A percentile compares a stretch with the other conserved stretches of the same genome.
Evolutionary conservation across 129 eudicot genomes (phyloP).

Genomic region (Artemisia annua): DNA sequence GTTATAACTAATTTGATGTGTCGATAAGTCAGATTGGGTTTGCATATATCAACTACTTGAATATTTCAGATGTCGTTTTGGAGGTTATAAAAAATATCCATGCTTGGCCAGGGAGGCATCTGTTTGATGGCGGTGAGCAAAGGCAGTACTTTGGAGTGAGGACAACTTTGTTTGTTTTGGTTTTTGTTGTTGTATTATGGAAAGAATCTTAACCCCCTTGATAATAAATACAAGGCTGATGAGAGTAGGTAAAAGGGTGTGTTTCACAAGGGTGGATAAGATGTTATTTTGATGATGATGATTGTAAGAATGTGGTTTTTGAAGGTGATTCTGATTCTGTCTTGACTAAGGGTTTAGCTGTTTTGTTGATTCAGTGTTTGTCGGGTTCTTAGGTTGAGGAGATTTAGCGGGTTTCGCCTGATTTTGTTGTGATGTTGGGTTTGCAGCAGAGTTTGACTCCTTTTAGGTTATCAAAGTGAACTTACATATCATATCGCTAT

Average conservation of each 20-base stretch:
- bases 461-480: too few relatives aligned
- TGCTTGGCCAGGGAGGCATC: too few relatives aligned
- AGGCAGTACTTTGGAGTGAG: too few relatives aligned
- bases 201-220: slow-evolving; percentile 53
- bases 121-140: too few relatives aligned
- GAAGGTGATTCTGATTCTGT: slow-evolving; percentile 89
- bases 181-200: slow-evolving; percentile 71
- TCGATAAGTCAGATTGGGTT: too few relatives aligned
- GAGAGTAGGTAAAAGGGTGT: slow-evolving; percentile 84
- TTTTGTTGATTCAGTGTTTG: slow-evolving; percentile 74
- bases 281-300: slow-evolving; percentile 56
- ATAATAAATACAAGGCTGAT: slow-evolving; percentile 43
- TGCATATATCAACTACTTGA: too few relatives aligned
- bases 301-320: slow-evolving; percentile 52
- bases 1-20: too few relatives aligned
- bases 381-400: slow-evolving; percentile 68
- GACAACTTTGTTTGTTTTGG: too few relatives aligned
- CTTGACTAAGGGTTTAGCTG: slow-evolving; percentile 85
- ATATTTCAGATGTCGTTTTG: too few relatives aligned
- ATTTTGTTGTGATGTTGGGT: slow-evolving; percentile 70
- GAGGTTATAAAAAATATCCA: too few relatives aligned
- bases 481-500: too few relatives aligned
- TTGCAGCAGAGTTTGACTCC: slow-evolving; percentile 85
- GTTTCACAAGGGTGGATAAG: slow-evolving; percentile 95
- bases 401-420: slow-evolving; percentile 67